Conservation (phyloP, 345 rosid species). For the Citrus mangshanensis region DNA sequence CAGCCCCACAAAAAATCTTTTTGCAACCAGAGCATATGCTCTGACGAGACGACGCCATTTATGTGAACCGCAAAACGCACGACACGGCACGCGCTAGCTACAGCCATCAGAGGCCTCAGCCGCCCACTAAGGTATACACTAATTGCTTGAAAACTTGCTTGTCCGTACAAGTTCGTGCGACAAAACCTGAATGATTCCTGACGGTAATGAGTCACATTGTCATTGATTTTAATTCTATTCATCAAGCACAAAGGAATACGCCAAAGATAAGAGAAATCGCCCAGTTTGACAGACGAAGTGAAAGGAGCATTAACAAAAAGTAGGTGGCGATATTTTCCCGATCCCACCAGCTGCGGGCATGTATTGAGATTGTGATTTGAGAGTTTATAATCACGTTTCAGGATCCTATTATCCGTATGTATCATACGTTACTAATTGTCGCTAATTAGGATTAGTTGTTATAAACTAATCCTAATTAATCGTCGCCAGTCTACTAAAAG, state of each 20-base stretch:
- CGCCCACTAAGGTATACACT: too few relatives aligned
- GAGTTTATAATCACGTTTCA: neutral
- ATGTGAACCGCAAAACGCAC: neutral
- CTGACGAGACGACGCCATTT: neutral
- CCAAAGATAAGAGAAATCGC: neutral
- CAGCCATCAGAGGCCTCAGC: too few relatives aligned
- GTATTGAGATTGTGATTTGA: neutral
- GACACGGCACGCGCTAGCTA: neutral
- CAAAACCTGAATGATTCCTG: neutral
- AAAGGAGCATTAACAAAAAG: neutral
- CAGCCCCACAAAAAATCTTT: too few relatives aligned
- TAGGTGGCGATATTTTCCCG: neutral
- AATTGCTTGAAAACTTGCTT: neutral
- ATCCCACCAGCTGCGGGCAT: neutral
- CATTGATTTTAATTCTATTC: neutral
- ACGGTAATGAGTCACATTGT: neutral
- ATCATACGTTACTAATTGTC: too few relatives aligned
- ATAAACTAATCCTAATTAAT: too few relatives aligned
- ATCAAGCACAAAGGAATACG: too few relatives aligned
- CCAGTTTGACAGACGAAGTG: neutral
- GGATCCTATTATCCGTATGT: neutral
- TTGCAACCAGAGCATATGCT: too few relatives aligned
- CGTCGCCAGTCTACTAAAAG: too few relatives aligned
- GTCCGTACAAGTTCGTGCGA: neutral
- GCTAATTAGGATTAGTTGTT: too few relatives aligned